Conservation (phyloP, 352 stramenopile genomes). For the Pythium guiyangense region DNA sequence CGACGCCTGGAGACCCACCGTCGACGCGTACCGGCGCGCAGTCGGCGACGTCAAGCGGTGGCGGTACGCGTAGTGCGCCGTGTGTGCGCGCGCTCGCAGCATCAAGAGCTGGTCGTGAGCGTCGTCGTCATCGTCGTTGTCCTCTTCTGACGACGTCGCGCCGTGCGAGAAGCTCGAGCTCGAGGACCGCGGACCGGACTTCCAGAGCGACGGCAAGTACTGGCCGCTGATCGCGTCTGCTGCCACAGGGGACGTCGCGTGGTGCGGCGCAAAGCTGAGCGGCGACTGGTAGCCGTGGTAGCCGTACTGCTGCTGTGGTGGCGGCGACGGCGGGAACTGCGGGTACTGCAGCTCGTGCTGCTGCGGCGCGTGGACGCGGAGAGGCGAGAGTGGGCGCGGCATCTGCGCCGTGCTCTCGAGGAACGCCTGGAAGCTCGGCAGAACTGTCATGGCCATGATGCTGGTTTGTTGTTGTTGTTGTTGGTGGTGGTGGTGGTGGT, state of each 20-base stretch:
- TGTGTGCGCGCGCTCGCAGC: background rate
- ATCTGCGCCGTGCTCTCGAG: slow-evolving; percentile 29
- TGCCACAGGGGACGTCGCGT: background rate
- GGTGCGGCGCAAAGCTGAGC: background rate
- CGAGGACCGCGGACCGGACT: slow-evolving; percentile 7
- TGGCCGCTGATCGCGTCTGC: background rate
- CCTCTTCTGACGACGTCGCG: slow-evolving; percentile 22
- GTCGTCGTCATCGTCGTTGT: slow-evolving; percentile 16
- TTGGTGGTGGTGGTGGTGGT: background rate
- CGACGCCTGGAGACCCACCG: background rate
- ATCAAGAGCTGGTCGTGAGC: slow-evolving; percentile 6
- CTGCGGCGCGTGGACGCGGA: slow-evolving; percentile 4
- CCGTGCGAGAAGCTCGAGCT: slow-evolving; percentile 9
- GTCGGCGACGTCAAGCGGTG: slow-evolving; percentile 6
- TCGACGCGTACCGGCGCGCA: slow-evolving; percentile 1
- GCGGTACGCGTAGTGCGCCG: background rate
- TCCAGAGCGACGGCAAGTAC: slow-evolving; percentile 8
- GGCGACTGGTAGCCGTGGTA: slow-evolving; percentile 2
- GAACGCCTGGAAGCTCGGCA: slow-evolving; percentile 60
- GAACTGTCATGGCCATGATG: slow-evolving; percentile 35
- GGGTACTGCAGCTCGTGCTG: slow-evolving; percentile 2
- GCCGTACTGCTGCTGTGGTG: too few relatives aligned
- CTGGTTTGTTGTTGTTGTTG: background rate
- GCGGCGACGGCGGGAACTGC: background rate
- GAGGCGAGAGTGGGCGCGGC: slow-evolving; percentile 15